Percentiles rank a stretch among this genome's conserved stretches.
Evolutionary conservation across 768 basidiomycete species (phyloP).

Genomic region (Amanita rimosa): DNA sequence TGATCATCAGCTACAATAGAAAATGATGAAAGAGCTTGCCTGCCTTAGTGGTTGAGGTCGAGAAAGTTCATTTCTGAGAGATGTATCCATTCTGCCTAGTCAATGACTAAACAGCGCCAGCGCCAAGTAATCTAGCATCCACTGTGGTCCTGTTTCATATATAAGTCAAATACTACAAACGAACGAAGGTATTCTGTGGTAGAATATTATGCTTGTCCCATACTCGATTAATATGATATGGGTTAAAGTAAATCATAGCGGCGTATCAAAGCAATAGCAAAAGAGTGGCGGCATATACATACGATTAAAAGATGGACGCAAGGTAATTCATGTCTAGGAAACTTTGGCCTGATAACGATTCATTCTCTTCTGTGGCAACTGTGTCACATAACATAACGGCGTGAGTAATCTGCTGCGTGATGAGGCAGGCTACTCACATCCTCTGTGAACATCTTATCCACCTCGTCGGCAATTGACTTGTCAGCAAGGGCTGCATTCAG

Average conservation of each 20-base stretch:
- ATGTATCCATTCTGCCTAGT: too few species aligned
- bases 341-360: not conserved
- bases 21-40: too few species aligned
- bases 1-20: too few species aligned
- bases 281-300: not conserved
- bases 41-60: too few species aligned
- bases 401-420: not conserved
- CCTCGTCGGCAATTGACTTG: not conserved
- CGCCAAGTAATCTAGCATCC: too few species aligned
- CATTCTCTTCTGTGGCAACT: not conserved
- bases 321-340: not conserved
- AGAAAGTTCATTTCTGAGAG: too few species aligned
- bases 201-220: not conserved
- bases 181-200: not conserved
- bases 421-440: not conserved
- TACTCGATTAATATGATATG: not conserved
- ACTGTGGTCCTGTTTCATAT: not conserved
- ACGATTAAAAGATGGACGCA: not conserved
- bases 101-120: too few species aligned
- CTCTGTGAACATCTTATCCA: not conserved
- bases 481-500: constrained; percentile 1
- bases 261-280: not conserved
- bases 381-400: not conserved
- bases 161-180: not conserved
- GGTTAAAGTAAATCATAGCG: not conserved